Conservation (phyloP, 148 eudicot genomes). For the Gaultheria prostrata region DNA sequence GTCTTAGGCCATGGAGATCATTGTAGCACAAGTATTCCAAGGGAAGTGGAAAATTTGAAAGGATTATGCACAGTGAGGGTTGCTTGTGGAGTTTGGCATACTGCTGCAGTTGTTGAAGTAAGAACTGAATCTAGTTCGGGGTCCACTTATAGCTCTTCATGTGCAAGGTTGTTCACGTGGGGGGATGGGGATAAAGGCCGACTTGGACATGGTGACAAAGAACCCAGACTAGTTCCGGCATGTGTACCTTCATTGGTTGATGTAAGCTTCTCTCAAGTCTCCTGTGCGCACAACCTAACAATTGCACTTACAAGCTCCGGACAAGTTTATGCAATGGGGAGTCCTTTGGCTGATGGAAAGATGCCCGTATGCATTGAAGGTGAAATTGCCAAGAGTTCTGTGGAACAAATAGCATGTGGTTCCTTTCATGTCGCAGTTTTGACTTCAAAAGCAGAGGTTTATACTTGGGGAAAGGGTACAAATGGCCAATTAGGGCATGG, state of each 20-base stretch:
- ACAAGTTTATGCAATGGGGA: constrained; percentile 72
- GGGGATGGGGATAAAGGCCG: constrained; percentile 85
- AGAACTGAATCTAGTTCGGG: constrained; percentile 23
- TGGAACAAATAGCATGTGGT: constrained; percentile 86
- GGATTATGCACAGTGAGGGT: constrained; percentile 55
- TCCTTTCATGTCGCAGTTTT: constrained; percentile 79
- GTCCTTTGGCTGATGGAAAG: constrained; percentile 49
- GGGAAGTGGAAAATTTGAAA: constrained; percentile 66
- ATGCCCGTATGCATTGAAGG: constrained; percentile 52
- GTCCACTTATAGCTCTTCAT: constrained; percentile 30
- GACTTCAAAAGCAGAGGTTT: constrained; percentile 73
- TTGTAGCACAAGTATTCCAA: constrained; percentile 46
- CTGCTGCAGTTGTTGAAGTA: constrained; percentile 76
- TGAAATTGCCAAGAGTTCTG: constrained; percentile 39
- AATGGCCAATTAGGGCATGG: constrained; percentile 93
- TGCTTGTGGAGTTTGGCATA: constrained; percentile 96
- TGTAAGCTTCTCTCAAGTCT: constrained; percentile 52
- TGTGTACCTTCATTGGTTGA: constrained; percentile 42
- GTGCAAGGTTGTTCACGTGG: constrained; percentile 82
- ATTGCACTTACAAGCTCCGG: constrained; percentile 65
- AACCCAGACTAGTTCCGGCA: constrained; percentile 55
- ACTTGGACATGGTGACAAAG: constrained; percentile 80
- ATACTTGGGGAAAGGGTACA: constrained; percentile 92
- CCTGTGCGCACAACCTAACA: constrained; percentile 69
- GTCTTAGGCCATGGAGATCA: constrained; percentile 87